Evolutionary conservation across 371 early-diverging fungal species (phyloP).

Genomic region (Rhizopus microsporus): DNA sequence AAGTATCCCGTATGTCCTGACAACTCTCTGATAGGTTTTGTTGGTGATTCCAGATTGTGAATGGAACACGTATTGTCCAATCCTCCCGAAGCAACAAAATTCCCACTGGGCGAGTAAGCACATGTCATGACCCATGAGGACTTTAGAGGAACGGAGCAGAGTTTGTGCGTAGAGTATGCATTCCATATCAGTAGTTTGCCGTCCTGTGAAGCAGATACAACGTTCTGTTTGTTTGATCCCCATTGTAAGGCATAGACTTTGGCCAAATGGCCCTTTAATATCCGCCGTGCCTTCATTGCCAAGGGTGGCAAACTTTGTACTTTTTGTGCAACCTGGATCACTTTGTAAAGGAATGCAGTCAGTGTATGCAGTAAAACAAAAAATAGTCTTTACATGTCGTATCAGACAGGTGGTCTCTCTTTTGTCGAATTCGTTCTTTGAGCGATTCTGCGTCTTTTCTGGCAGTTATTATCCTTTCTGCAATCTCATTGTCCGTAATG

Average conservation of each 20-base stretch:
- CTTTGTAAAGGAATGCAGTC: constrained; percentile 10
- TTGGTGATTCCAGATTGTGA: constrained; percentile 87
- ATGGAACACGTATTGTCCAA: constrained; percentile 97
- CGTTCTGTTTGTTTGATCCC: constrained; percentile 89
- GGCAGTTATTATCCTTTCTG: constrained; percentile 89
- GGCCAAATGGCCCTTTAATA: constrained; percentile 94
- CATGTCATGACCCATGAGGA: constrained; percentile 99
- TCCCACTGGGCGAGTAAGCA: constrained; percentile 95
- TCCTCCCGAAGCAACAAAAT: constrained; percentile 97
- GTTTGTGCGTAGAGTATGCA: constrained; percentile 94
- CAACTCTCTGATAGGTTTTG: constrained; percentile 91
- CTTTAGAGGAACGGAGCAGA: constrained; percentile 94
- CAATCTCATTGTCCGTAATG: constrained; percentile 61
- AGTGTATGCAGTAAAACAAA: not conserved
- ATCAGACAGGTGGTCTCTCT: constrained; percentile 89
- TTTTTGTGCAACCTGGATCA: constrained; percentile 52
- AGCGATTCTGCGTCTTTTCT: constrained; percentile 93
- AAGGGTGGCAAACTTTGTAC: constrained; percentile 87
- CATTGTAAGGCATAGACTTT: constrained; percentile 99
- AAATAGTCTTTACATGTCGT: constrained; percentile 78
- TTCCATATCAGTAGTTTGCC: constrained; percentile 99
- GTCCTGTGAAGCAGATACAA: constrained; percentile 97
- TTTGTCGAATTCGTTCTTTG: constrained; percentile 93
- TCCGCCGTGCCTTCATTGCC: constrained; percentile 92
- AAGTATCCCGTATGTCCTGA: constrained; percentile 95